phyloP scores from a whole-genome alignment of 768 basidiomycete genomes.

The Neoboletus brunneissimus region DNA sequence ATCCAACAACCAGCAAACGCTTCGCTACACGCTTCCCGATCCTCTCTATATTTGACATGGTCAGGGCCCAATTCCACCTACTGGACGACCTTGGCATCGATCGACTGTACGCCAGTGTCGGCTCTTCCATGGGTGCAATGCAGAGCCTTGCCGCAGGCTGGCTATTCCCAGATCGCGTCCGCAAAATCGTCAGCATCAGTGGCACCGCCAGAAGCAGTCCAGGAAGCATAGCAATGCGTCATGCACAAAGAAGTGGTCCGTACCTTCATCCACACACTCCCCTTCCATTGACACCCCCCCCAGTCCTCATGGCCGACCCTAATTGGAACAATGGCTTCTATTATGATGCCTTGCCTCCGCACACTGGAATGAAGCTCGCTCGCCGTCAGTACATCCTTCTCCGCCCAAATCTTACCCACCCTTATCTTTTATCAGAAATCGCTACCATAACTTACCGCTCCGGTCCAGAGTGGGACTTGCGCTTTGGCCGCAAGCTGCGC shows the following conservation, averaged over 20 bases:
- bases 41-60: conserved; percentile 95
- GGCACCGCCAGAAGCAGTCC: conserved; percentile 92
- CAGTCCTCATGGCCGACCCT: conserved; percentile 98
- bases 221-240: conserved; percentile 91
- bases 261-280: background rate
- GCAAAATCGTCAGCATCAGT: conserved; percentile 90
- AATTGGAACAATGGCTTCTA: conserved; percentile 99
- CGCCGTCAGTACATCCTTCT: conserved; percentile 61
- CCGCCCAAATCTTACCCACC: background rate
- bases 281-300: conserved; percentile 2
- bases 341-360: conserved; percentile 92
- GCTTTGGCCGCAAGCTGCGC: conserved; percentile 84
- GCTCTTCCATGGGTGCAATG: conserved; percentile 97
- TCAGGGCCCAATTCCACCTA: conserved; percentile 84
- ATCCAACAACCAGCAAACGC: conserved; percentile 61
- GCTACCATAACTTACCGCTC: conserved; percentile 99
- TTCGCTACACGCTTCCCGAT: conserved; percentile 94
- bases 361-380: conserved; percentile 98
- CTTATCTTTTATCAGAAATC: conserved; percentile 61
- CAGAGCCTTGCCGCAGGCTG: conserved; percentile 95
- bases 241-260: conserved; percentile 91
- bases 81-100: conserved; percentile 82
- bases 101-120: conserved; percentile 89
- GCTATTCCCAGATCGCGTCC: conserved; percentile 84
- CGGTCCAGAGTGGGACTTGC: conserved; percentile 97